phyloP scores from a whole-genome alignment of 1,284 basidiomycete species.

The Abortiporus biennis region DNA sequence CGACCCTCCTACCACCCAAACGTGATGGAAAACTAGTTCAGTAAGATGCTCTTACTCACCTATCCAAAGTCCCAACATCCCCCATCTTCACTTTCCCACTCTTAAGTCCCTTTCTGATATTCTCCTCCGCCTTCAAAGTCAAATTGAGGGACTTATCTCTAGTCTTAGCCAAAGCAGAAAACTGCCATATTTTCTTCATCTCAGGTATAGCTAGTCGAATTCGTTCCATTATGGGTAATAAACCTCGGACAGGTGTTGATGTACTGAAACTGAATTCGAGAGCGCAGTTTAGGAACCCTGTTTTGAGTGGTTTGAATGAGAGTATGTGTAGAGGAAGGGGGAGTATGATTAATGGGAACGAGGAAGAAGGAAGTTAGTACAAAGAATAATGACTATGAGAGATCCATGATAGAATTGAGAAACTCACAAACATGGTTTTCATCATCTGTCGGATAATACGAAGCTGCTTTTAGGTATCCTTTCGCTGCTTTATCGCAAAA shows the following conservation, averaged over 20 bases:
- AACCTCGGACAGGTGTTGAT: slow-evolving; percentile 2
- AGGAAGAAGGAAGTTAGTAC: no score
- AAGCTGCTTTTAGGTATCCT: slow-evolving; percentile 1
- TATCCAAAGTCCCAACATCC: no score
- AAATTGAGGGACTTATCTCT: slow-evolving; percentile 6
- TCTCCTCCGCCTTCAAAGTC: slow-evolving; percentile 8
- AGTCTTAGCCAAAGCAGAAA: slow-evolving; percentile 11
- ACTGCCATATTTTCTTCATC: slow-evolving; percentile 17
- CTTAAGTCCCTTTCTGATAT: slow-evolving; percentile 3
- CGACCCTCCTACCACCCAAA: no score
- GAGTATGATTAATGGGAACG: no score
- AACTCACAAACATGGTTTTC: slow-evolving; percentile 4
- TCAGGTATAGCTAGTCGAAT: slow-evolving; percentile 10
- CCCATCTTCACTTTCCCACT: slow-evolving; percentile 10
- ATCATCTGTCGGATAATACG: not conserved
- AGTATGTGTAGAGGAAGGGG: no score
- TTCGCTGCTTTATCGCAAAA: not conserved
- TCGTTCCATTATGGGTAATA: slow-evolving; percentile 9
- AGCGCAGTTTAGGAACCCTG: slow-evolving; percentile 7
- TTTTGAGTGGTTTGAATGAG: no score
- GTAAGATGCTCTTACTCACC: no score
- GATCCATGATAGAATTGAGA: not conserved
- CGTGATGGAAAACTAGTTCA: no score
- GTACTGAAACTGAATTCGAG: not conserved
- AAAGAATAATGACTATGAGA: no score